Evolutionary conservation across 306 rosid species (phyloP).

Genomic region (Mimosa pudica): DNA sequence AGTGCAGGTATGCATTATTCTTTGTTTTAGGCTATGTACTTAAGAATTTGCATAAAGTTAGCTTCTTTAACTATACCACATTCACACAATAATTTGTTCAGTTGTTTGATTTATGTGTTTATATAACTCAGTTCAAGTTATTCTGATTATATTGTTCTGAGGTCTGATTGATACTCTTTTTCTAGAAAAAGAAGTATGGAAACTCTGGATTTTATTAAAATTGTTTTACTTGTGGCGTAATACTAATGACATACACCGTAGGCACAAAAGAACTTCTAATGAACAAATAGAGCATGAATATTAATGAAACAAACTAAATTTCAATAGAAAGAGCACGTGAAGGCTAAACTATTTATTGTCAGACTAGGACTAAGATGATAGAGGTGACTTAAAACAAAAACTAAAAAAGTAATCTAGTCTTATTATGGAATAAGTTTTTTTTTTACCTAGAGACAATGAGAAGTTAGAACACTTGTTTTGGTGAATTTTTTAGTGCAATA

Average conservation of each 20-base stretch:
- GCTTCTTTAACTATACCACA: constrained; percentile 3
- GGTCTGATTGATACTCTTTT: not conserved
- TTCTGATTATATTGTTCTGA: not conserved
- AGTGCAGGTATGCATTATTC: constrained; percentile 64
- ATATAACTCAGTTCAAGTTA: not conserved
- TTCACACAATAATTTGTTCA: constrained; percentile 11
- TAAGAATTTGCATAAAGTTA: not conserved
- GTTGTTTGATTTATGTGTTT: not conserved
- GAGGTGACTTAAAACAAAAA: not conserved
- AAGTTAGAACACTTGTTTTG: constrained; percentile 17
- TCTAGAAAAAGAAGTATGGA: not conserved
- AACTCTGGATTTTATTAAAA: not conserved
- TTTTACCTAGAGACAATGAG: constrained; percentile 16
- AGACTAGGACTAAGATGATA: not conserved
- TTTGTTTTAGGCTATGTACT: constrained; percentile 26
- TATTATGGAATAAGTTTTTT: constrained; percentile 21
- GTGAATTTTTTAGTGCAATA: constrained; percentile 21
- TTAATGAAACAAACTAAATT: not conserved
- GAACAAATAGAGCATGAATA: not conserved
- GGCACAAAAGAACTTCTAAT: not conserved
- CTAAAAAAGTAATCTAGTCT: not conserved
- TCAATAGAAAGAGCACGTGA: not conserved
- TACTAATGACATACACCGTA: not conserved
- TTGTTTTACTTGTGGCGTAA: not conserved
- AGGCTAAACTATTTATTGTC: not conserved